phyloP scores from a whole-genome alignment of 2,329 filamentous ascomycete genomes.

The Penicillium sp. region DNA sequence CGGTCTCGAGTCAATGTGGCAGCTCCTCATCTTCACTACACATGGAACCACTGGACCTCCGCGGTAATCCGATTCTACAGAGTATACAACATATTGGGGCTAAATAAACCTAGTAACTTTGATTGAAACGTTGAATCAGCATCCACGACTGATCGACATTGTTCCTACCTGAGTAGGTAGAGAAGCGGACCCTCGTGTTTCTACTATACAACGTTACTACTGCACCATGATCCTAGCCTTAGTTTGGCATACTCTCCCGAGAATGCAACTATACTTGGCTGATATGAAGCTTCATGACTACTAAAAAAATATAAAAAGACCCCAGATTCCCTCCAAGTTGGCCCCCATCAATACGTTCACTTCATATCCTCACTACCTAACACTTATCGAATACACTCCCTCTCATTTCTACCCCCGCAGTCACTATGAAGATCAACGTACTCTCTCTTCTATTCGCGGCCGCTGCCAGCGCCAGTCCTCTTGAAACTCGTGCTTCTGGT shows the following conservation, averaged over 20 bases:
- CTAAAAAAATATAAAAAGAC: neutral
- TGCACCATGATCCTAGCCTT: neutral
- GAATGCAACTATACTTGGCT: constrained; percentile 1
- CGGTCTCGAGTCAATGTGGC: too few relatives aligned
- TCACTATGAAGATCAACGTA: constrained; percentile 19
- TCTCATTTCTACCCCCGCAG: neutral
- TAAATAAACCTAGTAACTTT: neutral
- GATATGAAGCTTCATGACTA: neutral
- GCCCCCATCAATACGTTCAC: neutral
- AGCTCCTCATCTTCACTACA: too few relatives aligned
- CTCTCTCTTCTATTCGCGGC: constrained; percentile 19
- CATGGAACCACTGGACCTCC: too few relatives aligned
- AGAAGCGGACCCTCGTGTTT: neutral
- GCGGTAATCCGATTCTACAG: too few relatives aligned
- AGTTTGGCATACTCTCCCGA: neutral
- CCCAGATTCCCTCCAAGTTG: neutral
- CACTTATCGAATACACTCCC: neutral
- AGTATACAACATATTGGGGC: neutral
- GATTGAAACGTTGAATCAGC: neutral
- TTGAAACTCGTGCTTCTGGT: constrained; percentile 13
- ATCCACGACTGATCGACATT: neutral
- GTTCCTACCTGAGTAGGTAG: neutral
- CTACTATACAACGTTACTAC: neutral
- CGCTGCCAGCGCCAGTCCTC: constrained; percentile 19
- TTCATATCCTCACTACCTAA: too few relatives aligned